Conservation (phyloP, 441 rosid species). For the Populus trichocarpa region DNA sequence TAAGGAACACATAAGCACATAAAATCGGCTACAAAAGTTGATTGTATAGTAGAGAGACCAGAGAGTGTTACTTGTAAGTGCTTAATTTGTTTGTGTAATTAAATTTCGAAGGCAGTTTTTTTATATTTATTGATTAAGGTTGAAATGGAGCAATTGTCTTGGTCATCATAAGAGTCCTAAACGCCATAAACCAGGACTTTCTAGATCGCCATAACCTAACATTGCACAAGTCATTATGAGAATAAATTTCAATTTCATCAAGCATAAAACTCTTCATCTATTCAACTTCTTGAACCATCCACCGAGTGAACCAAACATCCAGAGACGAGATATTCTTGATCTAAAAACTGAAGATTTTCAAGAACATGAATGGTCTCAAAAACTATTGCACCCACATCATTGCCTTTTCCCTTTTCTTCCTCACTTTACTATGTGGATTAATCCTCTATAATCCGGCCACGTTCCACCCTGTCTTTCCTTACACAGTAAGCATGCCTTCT, state of each 20-base stretch:
- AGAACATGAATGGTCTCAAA: conserved; percentile 8
- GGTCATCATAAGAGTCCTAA: neutral
- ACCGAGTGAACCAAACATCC: neutral
- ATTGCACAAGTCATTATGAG: neutral
- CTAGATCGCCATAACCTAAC: neutral
- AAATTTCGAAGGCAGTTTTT: too few relatives aligned
- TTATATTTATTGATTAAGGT: too few relatives aligned
- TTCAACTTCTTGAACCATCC: neutral
- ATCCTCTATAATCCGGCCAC: neutral
- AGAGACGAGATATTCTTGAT: neutral
- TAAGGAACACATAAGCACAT: too few relatives aligned
- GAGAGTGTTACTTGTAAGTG: too few relatives aligned
- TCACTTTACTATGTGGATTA: conserved; percentile 12
- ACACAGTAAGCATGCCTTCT: conserved; percentile 1
- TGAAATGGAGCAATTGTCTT: too few relatives aligned
- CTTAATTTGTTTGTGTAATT: too few relatives aligned
- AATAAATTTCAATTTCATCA: neutral
- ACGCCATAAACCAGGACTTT: neutral
- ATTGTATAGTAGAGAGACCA: too few relatives aligned
- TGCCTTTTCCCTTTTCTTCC: conserved; percentile 1
- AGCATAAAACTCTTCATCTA: neutral
- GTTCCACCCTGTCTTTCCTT: neutral
- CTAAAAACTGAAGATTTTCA: neutral
- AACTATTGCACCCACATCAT: neutral
- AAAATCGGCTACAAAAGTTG: too few relatives aligned